Evolutionary conservation across 192 early-diverging fungal genomes (phyloP).

Genomic region (Umbelopsis isabellina): DNA sequence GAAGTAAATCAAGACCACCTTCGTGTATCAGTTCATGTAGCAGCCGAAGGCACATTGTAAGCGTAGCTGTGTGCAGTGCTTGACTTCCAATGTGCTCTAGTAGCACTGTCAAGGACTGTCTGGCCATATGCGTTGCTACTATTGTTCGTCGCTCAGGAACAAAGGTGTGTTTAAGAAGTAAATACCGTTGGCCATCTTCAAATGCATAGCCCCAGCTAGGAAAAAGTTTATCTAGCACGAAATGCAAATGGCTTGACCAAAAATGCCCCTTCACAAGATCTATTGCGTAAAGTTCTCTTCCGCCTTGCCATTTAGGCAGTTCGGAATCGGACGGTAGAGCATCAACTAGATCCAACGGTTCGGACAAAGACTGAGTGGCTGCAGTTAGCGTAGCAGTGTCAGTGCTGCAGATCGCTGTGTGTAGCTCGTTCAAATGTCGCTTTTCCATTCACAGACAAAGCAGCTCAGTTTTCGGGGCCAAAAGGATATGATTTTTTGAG

Average conservation of each 20-base stretch:
- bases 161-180: neutral
- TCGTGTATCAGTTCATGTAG: neutral
- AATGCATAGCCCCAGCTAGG: constrained; percentile 13
- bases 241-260: constrained; percentile 1
- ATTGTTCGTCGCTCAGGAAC: neutral
- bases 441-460: constrained; percentile 7
- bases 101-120: neutral
- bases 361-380: neutral
- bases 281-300: neutral
- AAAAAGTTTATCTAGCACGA: constrained; percentile 1
- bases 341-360: constrained; percentile 1
- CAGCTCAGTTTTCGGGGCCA: neutral
- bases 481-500: neutral
- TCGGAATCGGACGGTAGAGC: neutral
- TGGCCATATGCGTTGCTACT: neutral
- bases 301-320: neutral
- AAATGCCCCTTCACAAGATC: neutral
- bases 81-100: neutral
- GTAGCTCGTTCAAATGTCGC: neutral
- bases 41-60: neutral
- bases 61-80: neutral
- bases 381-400: neutral
- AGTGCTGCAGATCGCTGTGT: neutral
- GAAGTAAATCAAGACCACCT: constrained; percentile 1
- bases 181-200: constrained; percentile 5